phyloP scores from a whole-genome alignment of 331 rosid species.

The Telfairia occidentalis region DNA sequence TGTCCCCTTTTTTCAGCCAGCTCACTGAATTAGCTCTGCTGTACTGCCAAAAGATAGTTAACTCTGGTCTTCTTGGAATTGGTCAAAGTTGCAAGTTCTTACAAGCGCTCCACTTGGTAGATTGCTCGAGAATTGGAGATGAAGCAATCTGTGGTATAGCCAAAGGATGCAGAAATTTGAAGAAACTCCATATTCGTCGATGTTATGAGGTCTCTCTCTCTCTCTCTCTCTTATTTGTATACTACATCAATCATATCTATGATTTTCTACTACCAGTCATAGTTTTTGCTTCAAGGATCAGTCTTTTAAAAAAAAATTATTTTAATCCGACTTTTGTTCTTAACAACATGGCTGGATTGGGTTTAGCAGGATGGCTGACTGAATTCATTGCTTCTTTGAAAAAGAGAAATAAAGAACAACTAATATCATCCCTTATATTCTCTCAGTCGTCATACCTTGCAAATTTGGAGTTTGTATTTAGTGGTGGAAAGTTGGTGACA shows the following conservation, averaged over 20 bases:
- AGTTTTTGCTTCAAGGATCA: background rate
- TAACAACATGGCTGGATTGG: background rate
- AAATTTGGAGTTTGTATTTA: background rate
- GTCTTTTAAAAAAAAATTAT: background rate
- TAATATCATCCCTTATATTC: background rate
- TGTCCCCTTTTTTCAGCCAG: constrained; percentile 28
- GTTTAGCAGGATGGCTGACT: background rate
- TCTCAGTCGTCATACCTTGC: background rate
- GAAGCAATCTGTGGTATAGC: constrained; percentile 80
- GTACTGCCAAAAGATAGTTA: constrained; percentile 79
- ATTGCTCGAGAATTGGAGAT: constrained; percentile 86
- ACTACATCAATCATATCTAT: background rate
- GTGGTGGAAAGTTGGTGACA: background rate
- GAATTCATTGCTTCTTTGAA: background rate
- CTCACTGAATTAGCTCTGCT: constrained; percentile 70
- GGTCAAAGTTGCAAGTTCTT: constrained; percentile 78
- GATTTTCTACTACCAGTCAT: background rate
- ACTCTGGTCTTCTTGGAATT: constrained; percentile 58
- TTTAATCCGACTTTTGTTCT: background rate
- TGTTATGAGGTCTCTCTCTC: constrained; percentile 65
- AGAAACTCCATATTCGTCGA: constrained; percentile 83
- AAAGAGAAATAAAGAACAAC: background rate
- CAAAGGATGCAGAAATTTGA: constrained; percentile 66
- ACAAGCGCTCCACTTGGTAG: constrained; percentile 88
- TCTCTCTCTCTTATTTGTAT: background rate